Percentiles rank a stretch among this genome's conserved stretches.
Conservation (phyloP, 1,284 basidiomycete genomes). For the Sparassis latifolia region DNA sequence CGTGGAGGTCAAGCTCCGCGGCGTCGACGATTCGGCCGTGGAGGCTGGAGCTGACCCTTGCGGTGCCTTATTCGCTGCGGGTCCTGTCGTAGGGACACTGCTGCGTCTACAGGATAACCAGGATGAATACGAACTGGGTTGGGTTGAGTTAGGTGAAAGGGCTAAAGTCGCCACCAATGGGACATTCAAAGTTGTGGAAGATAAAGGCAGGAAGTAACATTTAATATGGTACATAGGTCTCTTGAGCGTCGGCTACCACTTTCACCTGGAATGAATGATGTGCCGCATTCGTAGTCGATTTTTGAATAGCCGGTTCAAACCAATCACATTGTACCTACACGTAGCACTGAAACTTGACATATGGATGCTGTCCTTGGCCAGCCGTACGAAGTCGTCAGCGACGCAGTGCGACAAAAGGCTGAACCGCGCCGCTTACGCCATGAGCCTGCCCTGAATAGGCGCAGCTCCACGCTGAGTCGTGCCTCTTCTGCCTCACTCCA, state of each 20-base stretch:
- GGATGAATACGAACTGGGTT: constrained; percentile 23
- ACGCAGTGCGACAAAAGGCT: too few relatives aligned
- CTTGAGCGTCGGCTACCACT: not conserved
- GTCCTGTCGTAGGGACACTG: constrained; percentile 45
- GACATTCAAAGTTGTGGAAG: constrained; percentile 24
- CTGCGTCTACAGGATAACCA: constrained; percentile 37
- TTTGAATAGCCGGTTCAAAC: too few relatives aligned
- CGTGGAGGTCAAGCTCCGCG: constrained; percentile 63
- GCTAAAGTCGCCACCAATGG: constrained; percentile 26
- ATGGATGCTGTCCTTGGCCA: too few relatives aligned
- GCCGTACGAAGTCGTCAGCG: too few relatives aligned
- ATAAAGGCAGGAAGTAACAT: not conserved
- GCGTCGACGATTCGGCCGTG: constrained; percentile 53
- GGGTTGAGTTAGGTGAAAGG: constrained; percentile 22
- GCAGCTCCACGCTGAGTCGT: too few relatives aligned
- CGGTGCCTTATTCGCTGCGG: constrained; percentile 31
- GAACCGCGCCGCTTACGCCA: too few relatives aligned
- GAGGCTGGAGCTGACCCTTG: constrained; percentile 44
- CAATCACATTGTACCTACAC: too few relatives aligned
- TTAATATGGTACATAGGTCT: not conserved
- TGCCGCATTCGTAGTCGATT: too few relatives aligned
- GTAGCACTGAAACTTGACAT: too few relatives aligned
- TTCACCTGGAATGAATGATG: too few relatives aligned
- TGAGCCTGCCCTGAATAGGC: too few relatives aligned
- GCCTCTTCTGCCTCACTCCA: too few relatives aligned